These are phyloP conservation scores for Populus tremula DNA, from an alignment of 345 rosid genomes.

Conservation along the genomic window DNA sequence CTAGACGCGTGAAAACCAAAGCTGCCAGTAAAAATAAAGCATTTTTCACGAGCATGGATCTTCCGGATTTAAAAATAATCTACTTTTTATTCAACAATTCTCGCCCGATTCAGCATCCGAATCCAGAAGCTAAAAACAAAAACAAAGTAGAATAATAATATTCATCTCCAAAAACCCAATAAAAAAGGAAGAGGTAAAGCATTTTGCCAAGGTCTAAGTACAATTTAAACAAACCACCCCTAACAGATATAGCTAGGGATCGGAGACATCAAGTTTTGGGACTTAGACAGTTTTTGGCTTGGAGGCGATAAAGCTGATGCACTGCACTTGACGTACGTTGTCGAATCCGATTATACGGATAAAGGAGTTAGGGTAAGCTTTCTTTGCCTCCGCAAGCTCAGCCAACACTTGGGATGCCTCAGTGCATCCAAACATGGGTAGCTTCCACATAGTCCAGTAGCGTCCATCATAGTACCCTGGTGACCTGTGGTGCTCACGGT, in stretches of 20 bases:
- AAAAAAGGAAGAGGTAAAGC: background rate
- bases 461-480: constrained; percentile 52
- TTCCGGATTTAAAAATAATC: background rate
- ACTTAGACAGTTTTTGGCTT: background rate
- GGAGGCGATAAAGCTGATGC: constrained; percentile 47
- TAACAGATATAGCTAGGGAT: background rate
- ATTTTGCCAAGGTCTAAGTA: background rate
- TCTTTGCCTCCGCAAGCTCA: constrained; percentile 40
- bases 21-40: background rate
- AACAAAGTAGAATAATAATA: background rate
- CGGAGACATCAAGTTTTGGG: background rate
- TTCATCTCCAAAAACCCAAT: background rate
- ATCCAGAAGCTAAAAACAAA: background rate
- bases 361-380: constrained; percentile 27
- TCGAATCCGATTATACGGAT: constrained; percentile 46
- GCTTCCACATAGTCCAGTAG: constrained; percentile 59
- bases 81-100: background rate
- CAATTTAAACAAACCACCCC: background rate
- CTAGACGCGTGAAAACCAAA: background rate
- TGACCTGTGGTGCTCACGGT: constrained; percentile 34
- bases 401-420: constrained; percentile 36
- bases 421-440: constrained; percentile 54
- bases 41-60: background rate
- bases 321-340: constrained; percentile 49
- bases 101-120: background rate